Evolutionary conservation across 2,329 filamentous ascomycete genomes (phyloP).

Genomic region (Penicillium occitanis): DNA sequence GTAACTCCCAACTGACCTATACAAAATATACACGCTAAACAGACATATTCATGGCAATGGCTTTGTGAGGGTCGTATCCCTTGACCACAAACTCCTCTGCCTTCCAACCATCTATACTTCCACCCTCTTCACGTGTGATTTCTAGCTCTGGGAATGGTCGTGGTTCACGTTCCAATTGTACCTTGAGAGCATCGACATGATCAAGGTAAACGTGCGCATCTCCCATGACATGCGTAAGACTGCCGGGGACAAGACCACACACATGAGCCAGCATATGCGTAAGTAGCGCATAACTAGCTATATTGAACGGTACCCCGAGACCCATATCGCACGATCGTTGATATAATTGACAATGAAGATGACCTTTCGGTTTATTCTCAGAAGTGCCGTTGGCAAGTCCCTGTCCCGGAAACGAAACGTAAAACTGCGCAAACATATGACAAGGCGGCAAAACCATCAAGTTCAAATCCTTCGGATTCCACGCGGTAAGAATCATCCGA

Average conservation of each 20-base stretch:
- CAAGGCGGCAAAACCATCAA: slow-evolving; percentile 93
- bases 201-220: slow-evolving; percentile 97
- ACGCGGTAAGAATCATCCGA: slow-evolving; percentile 84
- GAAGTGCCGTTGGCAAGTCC: slow-evolving; percentile 32
- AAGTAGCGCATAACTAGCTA: slow-evolving; percentile 87
- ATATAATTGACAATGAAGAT: slow-evolving; percentile 84
- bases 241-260: slow-evolving; percentile 79
- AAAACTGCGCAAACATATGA: slow-evolving; percentile 98
- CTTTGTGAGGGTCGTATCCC: slow-evolving; percentile 87
- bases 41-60: slow-evolving; percentile 98
- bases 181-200: slow-evolving; percentile 81
- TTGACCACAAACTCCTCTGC: slow-evolving; percentile 82
- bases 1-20: neutral
- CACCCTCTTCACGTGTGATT: slow-evolving; percentile 66
- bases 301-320: slow-evolving; percentile 95
- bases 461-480: slow-evolving; percentile 84
- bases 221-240: slow-evolving; percentile 91
- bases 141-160: slow-evolving; percentile 75
- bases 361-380: slow-evolving; percentile 56
- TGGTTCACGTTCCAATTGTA: slow-evolving; percentile 78
- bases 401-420: slow-evolving; percentile 68
- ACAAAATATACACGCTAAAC: slow-evolving; percentile 53
- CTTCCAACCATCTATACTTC: slow-evolving; percentile 86
- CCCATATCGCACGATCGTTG: slow-evolving; percentile 97
- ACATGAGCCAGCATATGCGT: slow-evolving; percentile 94